phyloP scores from a whole-genome alignment of 805 yeast genomes.

The Sugiyamaella mastotermitis region DNA sequence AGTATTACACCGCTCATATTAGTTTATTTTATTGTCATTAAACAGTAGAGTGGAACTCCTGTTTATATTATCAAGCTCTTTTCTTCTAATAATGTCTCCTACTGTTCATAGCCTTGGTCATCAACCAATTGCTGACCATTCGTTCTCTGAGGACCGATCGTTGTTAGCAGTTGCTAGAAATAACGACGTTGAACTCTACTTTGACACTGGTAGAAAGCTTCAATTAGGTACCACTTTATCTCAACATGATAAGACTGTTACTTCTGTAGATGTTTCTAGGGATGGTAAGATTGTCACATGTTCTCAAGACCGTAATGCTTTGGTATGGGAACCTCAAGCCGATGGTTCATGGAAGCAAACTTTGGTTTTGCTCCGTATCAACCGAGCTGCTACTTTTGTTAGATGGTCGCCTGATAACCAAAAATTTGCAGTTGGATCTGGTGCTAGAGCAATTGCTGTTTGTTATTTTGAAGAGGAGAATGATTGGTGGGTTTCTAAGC shows the following conservation, averaged over 20 bases:
- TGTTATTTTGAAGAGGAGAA: conserved; percentile 94
- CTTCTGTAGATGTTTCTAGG: conserved; percentile 85
- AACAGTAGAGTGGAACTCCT: conserved; percentile 34
- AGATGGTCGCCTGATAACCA: conserved; percentile 93
- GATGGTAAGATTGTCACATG: conserved; percentile 93
- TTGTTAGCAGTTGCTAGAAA: conserved; percentile 78
- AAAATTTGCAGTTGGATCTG: conserved; percentile 96
- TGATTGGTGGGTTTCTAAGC: conserved; percentile 99
- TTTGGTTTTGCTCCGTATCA: conserved; percentile 83
- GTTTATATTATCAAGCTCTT: conserved; percentile 11
- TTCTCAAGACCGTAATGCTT: conserved; percentile 95
- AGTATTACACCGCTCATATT: not conserved
- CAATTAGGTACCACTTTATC: conserved; percentile 56
- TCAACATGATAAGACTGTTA: conserved; percentile 90
- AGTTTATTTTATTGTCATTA: no score
- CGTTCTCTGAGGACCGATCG: conserved; percentile 64
- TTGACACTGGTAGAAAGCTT: conserved; percentile 48
- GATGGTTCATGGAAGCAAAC: conserved; percentile 75
- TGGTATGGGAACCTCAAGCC: conserved; percentile 82
- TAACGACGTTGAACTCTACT: conserved; percentile 68
- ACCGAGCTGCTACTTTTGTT: conserved; percentile 90
- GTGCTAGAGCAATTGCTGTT: conserved; percentile 89
- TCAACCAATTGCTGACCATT: conserved; percentile 85
- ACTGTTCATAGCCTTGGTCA: conserved; percentile 49
- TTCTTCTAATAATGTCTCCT: conserved; percentile 5